Conservation (phyloP, 345 rosid species). For the Streptanthus diversifolius region DNA sequence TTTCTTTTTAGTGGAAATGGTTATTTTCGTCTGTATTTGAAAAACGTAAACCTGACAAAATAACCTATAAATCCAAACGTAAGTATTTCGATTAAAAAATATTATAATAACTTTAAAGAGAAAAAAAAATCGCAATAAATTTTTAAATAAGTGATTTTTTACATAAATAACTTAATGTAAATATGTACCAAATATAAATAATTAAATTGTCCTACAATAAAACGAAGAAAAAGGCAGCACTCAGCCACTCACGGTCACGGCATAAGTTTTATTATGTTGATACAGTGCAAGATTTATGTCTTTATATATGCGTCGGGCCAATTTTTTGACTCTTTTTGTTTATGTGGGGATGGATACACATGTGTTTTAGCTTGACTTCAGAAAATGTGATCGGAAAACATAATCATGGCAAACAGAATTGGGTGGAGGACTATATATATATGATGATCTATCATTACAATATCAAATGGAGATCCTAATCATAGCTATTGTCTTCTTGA, state of each 20-base stretch:
- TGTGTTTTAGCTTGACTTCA: conserved; percentile 22
- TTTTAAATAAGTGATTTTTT: background rate
- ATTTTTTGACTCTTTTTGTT: background rate
- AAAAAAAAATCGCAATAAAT: background rate
- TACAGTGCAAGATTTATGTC: background rate
- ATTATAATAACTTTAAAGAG: background rate
- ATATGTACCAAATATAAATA: background rate
- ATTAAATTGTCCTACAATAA: background rate
- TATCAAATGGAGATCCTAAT: conserved; percentile 23
- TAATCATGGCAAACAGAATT: conserved; percentile 27
- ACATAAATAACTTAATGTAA: background rate
- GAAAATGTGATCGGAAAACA: conserved; percentile 18
- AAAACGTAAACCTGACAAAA: background rate
- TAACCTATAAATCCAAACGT: no score
- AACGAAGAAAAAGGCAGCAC: background rate
- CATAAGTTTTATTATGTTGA: background rate
- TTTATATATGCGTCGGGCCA: background rate
- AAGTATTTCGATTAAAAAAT: background rate
- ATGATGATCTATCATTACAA: conserved; percentile 18
- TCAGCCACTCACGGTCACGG: background rate
- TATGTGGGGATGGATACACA: background rate
- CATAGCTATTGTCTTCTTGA: conserved; percentile 27
- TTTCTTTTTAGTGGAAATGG: background rate
- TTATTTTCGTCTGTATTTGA: background rate
- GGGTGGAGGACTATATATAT: conserved; percentile 27